Evolutionary conservation across 305 asterid genomes (phyloP).

Genomic region (Fraxinus sp.): DNA sequence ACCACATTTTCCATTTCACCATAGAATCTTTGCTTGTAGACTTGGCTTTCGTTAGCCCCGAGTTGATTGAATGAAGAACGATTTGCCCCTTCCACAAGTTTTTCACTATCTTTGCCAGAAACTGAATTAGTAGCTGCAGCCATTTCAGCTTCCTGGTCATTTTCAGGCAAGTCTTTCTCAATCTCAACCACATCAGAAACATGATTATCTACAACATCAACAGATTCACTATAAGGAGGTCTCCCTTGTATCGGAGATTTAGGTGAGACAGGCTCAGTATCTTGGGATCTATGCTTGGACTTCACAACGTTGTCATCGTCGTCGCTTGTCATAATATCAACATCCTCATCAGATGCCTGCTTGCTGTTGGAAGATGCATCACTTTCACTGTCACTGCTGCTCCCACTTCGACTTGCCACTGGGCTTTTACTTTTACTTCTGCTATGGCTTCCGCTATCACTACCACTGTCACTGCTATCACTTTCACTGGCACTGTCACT

Average conservation of each 20-base stretch:
- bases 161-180: conserved; percentile 58
- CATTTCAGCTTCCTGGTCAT: conserved; percentile 42
- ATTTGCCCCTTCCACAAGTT: conserved; percentile 41
- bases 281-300: conserved; percentile 44
- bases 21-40: conserved; percentile 24
- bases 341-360: conserved; percentile 96
- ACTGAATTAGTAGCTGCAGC: conserved; percentile 32
- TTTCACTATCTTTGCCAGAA: conserved; percentile 50
- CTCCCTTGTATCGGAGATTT: conserved; percentile 48
- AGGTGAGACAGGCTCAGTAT: conserved; percentile 41
- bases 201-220: conserved; percentile 54
- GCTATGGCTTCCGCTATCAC: conserved; percentile 61
- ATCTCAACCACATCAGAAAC: conserved; percentile 55
- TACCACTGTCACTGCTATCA: conserved; percentile 59
- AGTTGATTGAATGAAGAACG: conserved; percentile 37
- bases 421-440: conserved; percentile 70
- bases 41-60: conserved; percentile 41
- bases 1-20: conserved; percentile 41
- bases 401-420: conserved; percentile 64
- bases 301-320: conserved; percentile 49
- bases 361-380: conserved; percentile 89
- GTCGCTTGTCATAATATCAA: conserved; percentile 81
- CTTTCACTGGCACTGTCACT: conserved; percentile 66
- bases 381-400: conserved; percentile 87
- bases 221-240: conserved; percentile 46